Evolutionary conservation across 371 early-diverging fungal genomes (phyloP).

Genomic region (Saksenaea oblongispora): DNA sequence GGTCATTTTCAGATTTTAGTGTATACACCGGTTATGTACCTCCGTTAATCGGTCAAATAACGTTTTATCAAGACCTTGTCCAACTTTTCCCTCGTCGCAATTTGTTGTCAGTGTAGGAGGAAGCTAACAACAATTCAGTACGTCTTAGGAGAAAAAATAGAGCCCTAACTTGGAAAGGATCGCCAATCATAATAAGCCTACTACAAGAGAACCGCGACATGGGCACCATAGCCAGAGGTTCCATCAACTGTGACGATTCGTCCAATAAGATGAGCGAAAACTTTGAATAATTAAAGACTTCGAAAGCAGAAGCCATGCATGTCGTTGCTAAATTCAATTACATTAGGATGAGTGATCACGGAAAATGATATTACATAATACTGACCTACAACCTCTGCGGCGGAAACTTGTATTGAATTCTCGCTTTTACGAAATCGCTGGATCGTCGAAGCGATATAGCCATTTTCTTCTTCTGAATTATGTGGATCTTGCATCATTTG

Average conservation of each 20-base stretch:
- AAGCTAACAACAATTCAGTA: slow-evolving; percentile 50
- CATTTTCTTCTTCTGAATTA: slow-evolving; percentile 54
- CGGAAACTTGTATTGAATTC: slow-evolving; percentile 46
- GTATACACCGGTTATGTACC: slow-evolving; percentile 31
- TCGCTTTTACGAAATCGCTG: slow-evolving; percentile 63
- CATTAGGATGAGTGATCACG: neutral
- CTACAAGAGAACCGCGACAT: slow-evolving; percentile 63
- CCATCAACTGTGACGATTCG: slow-evolving; percentile 87
- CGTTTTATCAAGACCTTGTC: slow-evolving; percentile 78
- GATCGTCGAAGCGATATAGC: slow-evolving; percentile 63
- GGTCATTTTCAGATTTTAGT: neutral
- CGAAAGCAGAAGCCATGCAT: slow-evolving; percentile 77
- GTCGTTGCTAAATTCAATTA: slow-evolving; percentile 58
- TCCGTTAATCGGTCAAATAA: slow-evolving; percentile 82
- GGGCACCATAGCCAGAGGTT: slow-evolving; percentile 88
- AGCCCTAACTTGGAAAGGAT: slow-evolving; percentile 66
- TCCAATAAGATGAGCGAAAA: slow-evolving; percentile 85
- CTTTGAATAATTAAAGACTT: slow-evolving; percentile 54
- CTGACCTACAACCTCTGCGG: slow-evolving; percentile 63
- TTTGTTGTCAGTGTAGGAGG: slow-evolving; percentile 77
- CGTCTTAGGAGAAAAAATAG: too few species aligned
- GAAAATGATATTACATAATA: neutral
- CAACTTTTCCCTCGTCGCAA: slow-evolving; percentile 37
- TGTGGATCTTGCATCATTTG: slow-evolving; percentile 65
- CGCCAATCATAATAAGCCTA: slow-evolving; percentile 86